Evolutionary conservation across 1,284 basidiomycete genomes (phyloP), one percentile per base, ranked within the genome.

Genomic region (Sparassis latifolia): DNA sequence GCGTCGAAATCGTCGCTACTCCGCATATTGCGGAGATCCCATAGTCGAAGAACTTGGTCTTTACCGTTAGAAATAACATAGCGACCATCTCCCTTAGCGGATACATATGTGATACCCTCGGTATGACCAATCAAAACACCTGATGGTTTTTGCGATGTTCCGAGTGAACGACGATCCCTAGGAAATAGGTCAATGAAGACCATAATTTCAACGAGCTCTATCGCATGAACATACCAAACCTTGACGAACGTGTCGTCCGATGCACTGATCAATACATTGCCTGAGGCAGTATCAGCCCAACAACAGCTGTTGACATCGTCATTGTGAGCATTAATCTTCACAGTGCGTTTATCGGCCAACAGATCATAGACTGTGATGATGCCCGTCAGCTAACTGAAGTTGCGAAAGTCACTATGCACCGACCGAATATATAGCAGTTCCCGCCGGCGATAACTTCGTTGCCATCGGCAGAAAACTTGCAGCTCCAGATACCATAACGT

Each of bases 61-160:
- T 99, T 99, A 45, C 93, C 93, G 64, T 99, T 99, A n/a, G 90
- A 95, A 37, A 98, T 85, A 49, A 97, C 76, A 66, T 99, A 98
- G 51, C 96, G 82, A 5, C 95, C 96, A 62, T 99, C 97, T 9
- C 92, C 92, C 64, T 82, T 93, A 1, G 92, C 84, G 28, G 90
- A 86, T 5, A 92, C 89, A 58, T 90, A 89, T 3, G 93, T 93
- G 55, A 97, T 87, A 35, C 93, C 94, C 63, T 97, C 94, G 0
- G 94, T 97, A 53, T 98, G 96, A 0, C 97, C 96, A 28, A 93
- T 85, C 1, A 99, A 77, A 0, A 95, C 88, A 30, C 96, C 96
- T 0, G 93, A 92, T 2, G 96, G 92, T 57, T 88, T 92, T 44
- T 75, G 78, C 2, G 88, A 87, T 3, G 78, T 74, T 7, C 85